Base-by-base conservation (phyloP, 805 yeast species). In the Candida xyloterini region DNA sequence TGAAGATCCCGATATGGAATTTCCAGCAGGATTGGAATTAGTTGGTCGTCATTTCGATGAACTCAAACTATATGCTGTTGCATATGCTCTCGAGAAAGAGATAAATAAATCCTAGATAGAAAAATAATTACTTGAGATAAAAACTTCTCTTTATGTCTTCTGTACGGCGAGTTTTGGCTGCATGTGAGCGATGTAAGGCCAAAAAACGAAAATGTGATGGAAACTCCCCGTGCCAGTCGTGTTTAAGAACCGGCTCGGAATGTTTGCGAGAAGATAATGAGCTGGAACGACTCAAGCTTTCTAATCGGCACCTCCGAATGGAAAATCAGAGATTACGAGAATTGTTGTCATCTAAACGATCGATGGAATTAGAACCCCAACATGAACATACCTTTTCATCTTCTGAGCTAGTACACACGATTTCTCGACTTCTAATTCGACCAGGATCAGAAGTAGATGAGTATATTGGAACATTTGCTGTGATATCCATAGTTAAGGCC, bases 1-100 rank as follows among this genome's bases (percentile, higher is more conserved):
- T 5, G 67, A 62, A 28, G 60, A 59, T 21, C 57, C 58, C n/a
- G 55, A 53, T 10, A 42, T 48, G 37, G 60, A 54, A 31, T 55
- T 65, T 30, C 70, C 70, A 10, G 64, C 62, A 11, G 66, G 67
- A 14, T 40, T 65, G 40, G 69, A 65, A 44, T 49, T 65, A 1
- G 52, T 65, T 18, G 67, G 65, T 13, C 57, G 51, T 43, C 55
- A 58, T 42, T 65, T 53, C 36, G 66, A 57, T 38, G 69, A 65
- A 40, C 27, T 42, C 15, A 50, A 54, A 2, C 44, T 65, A 8
- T 63, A 59, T 40, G 50, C 56, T 24, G 67, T 60, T 15, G 69
- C 69, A 6, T 60, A 50, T 46, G 69, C 62, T 6, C 64, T 65
- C 59, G 70, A 65, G 42, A 50, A 53, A 34, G 48, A 50, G 11